phyloP scores from a whole-genome alignment of 148 eudicot species.

The Suaeda aralocaspica region DNA sequence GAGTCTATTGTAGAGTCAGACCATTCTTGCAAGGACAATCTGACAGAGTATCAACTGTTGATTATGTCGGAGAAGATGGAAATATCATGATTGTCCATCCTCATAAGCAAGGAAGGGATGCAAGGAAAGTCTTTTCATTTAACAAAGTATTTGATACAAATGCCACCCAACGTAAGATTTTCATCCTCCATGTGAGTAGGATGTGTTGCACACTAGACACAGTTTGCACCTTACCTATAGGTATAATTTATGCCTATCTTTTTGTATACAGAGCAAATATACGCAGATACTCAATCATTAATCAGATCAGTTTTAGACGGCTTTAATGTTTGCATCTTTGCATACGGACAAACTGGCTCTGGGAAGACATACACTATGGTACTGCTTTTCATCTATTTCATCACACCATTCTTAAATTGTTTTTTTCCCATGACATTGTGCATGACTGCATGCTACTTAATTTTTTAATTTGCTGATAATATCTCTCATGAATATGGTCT shows the following conservation, averaged over 20 bases:
- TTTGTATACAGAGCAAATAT: conserved; percentile 72
- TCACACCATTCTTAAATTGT: too few species aligned
- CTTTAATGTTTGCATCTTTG: conserved; percentile 89
- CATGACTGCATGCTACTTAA: too few species aligned
- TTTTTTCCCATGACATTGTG: too few species aligned
- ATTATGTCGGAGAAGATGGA: conserved; percentile 92
- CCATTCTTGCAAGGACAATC: conserved; percentile 65
- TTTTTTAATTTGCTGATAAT: neutral
- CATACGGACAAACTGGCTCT: conserved; percentile 99
- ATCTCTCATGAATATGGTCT: conserved; percentile 7
- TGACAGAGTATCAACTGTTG: conserved; percentile 64
- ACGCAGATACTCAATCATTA: conserved; percentile 77
- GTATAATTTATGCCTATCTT: neutral
- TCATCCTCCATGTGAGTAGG: neutral
- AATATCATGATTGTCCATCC: conserved; percentile 84
- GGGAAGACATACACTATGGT: conserved; percentile 99
- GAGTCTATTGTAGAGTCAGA: conserved; percentile 91
- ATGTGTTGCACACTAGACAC: neutral
- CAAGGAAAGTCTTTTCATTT: conserved; percentile 68
- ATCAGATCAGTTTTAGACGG: conserved; percentile 93
- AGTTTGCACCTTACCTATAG: neutral
- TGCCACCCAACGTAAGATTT: conserved; percentile 70
- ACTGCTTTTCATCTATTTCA: conserved; percentile 2
- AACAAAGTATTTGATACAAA: conserved; percentile 78
- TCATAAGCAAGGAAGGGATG: conserved; percentile 79